A percentile compares a stretch with the other conserved stretches of the same genome.
These are phyloP conservation scores for Ceratobasidium sp. DNA, from an alignment of 1,284 basidiomycete species.

Conservation along the genomic window DNA sequence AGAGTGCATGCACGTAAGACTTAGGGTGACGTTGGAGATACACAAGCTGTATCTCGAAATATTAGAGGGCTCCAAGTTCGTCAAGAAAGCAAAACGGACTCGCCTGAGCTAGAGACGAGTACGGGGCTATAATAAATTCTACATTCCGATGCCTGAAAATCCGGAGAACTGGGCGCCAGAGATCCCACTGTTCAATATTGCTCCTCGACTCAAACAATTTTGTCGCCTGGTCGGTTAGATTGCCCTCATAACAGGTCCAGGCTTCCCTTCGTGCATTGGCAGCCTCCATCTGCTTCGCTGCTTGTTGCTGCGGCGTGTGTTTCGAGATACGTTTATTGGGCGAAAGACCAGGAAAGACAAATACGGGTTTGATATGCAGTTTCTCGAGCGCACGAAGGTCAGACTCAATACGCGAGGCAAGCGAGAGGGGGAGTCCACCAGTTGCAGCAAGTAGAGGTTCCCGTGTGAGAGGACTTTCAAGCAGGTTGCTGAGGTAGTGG, in stretches of 20 bases:
- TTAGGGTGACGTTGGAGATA: constrained; percentile 95
- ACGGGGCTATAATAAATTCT: constrained; percentile 96
- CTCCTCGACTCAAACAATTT: constrained; percentile 81
- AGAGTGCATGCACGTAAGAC: constrained; percentile 95
- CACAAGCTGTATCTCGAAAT: constrained; percentile 69
- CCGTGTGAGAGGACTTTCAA: constrained; percentile 75
- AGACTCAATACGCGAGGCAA: constrained; percentile 87
- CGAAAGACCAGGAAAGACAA: constrained; percentile 90
- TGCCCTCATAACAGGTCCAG: constrained; percentile 90
- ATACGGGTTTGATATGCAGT: constrained; percentile 94
- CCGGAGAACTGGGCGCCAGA: constrained; percentile 91
- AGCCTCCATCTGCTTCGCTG: constrained; percentile 62
- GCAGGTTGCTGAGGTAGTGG: constrained; percentile 85
- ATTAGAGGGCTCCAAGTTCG: constrained; percentile 2
- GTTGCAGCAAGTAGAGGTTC: constrained; percentile 95
- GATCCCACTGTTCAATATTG: constrained; percentile 80
- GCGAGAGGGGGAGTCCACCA: constrained; percentile 89
- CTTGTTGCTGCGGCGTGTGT: constrained; percentile 65
- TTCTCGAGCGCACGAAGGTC: constrained; percentile 93
- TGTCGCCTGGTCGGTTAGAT: constrained; percentile 86
- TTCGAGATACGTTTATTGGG: constrained; percentile 68
- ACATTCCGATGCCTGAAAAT: constrained; percentile 96
- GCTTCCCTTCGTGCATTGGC: constrained; percentile 82
- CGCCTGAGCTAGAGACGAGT: constrained; percentile 93
- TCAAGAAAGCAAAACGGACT: constrained; percentile 47